Base-by-base conservation (phyloP, 2,329 filamentous ascomycete species). In the Aspergillus piperis region DNA sequence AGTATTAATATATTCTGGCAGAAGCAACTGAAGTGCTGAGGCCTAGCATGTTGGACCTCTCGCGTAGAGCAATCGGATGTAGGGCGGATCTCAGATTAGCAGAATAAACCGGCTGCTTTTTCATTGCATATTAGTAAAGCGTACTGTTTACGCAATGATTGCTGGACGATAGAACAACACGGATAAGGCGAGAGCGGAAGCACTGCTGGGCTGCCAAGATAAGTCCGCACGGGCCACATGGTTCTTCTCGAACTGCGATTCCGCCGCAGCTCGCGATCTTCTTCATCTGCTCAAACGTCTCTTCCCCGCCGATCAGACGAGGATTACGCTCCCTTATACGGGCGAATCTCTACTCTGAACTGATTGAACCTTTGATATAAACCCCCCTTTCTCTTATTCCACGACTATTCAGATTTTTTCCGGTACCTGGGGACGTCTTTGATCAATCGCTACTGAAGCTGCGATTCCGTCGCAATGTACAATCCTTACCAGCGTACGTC, bases 401-500 rank as follows among this genome's bases (percentile, higher is more conserved):
- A 53, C 32, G 32, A 36, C 32, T 36, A 25, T 21, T 25, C 23
- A 5, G 13, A 30, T 10, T 57, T 51, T 51, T n/a, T 36, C 10
- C 23, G 11, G 25, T 41, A n/a, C 19, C 42, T 25, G n/a, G 21
- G 42, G 17, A 30, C 27, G 32, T 15, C 32, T 54, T 49, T 13
- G 23, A 30, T 44, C 42, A 19, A 44, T 42, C 51, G 17, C 57
- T 52, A 48, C 52, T 44, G 50, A 50, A 64, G 61, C 62, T 64
- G 56, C 60, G 54, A 66, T 62, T 54, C 48, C 60, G 57, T 50
- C 65, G 68, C 60, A 39, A 80, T 80, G 78, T 80, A 79, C 62
- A 79, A 79, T 64, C 75, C 77, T 57, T 80, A 80, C 63, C 77
- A 78, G 71, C 64, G 77, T 77, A 69, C 68, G 72, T 68, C 4